Evolutionary conservation across 768 basidiomycete species (phyloP).

Genomic region (Boletus sp.): DNA sequence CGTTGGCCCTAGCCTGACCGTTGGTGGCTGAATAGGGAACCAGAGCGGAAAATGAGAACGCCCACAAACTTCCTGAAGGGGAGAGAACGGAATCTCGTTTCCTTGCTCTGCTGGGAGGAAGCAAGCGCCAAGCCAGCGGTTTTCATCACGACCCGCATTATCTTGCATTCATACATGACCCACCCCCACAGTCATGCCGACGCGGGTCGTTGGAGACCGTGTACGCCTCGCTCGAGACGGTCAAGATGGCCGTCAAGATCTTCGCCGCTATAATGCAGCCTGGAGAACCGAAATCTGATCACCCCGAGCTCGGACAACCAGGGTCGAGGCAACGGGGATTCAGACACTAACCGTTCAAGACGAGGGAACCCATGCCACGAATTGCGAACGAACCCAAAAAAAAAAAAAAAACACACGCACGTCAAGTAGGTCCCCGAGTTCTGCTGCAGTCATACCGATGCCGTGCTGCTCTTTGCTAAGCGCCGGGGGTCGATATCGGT

Average conservation of each 20-base stretch:
- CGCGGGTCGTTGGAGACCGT: conserved; percentile 9
- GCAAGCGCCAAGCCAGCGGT: not conserved
- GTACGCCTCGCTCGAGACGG: not conserved
- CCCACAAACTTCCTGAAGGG: not conserved
- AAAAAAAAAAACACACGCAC: conserved; percentile 20
- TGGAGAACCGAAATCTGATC: conserved; percentile 6
- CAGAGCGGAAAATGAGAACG: not conserved
- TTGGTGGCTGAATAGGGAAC: conserved; percentile 6
- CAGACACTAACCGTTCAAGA: not conserved
- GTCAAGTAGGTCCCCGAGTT: conserved; percentile 33
- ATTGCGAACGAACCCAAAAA: not conserved
- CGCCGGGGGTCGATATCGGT: conserved; percentile 14
- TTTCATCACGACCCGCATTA: not conserved
- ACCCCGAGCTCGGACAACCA: conserved; percentile 11
- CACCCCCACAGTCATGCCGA: conserved; percentile 10
- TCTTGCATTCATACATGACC: not conserved
- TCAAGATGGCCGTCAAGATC: conserved; percentile 8
- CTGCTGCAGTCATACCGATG: conserved; percentile 24
- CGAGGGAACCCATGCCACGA: not conserved
- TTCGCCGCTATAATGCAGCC: conserved; percentile 16
- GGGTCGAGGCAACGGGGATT: conserved; percentile 13
- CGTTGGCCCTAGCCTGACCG: not conserved
- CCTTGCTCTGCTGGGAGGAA: conserved; percentile 5
- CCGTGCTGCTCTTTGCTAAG: conserved; percentile 7
- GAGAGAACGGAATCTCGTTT: conserved; percentile 1